Evolutionary conservation across 1,284 basidiomycete genomes (phyloP).

Genomic region (Boletus mariae): DNA sequence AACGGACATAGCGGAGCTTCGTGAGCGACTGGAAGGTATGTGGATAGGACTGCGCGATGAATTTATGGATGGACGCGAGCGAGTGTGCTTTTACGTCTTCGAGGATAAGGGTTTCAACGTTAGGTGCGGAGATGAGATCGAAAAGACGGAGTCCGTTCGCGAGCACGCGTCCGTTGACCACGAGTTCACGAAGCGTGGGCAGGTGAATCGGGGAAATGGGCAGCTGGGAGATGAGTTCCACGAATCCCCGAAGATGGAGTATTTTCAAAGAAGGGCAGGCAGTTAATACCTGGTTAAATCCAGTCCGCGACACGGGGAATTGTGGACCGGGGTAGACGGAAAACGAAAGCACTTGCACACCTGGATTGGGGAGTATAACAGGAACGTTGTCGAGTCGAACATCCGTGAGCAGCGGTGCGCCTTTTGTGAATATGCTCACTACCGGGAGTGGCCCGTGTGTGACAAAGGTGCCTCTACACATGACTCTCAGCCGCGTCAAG

Average conservation of each 20-base stretch:
- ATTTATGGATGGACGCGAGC: conserved; percentile 29
- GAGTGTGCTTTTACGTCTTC: conserved; percentile 31
- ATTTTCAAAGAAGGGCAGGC: conserved; percentile 21
- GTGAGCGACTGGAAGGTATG: conserved; percentile 27
- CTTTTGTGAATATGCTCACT: conserved; percentile 23
- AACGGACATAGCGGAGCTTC: conserved; percentile 28
- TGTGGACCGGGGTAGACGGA: conserved; percentile 32
- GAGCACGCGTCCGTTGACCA: conserved; percentile 31
- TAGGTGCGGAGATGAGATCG: conserved; percentile 31
- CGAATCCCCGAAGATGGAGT: conserved; percentile 32
- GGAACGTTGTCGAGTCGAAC: conserved; percentile 31
- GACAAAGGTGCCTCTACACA: conserved; percentile 31
- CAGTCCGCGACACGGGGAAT: conserved; percentile 28
- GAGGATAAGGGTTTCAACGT: conserved; percentile 29
- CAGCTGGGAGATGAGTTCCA: conserved; percentile 23
- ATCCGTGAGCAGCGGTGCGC: conserved; percentile 30
- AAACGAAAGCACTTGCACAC: conserved; percentile 23
- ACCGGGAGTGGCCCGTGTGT: conserved; percentile 28
- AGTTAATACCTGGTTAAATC: conserved; percentile 20
- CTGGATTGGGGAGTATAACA: conserved; percentile 21
- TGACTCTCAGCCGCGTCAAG: conserved; percentile 25
- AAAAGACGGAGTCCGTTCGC: conserved; percentile 30
- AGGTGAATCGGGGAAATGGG: conserved; percentile 21
- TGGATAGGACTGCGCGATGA: conserved; percentile 26
- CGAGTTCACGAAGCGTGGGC: conserved; percentile 29